phyloP scores from a whole-genome alignment of 2,329 filamentous ascomycete genomes.

The Metarhizium guizhouense region DNA sequence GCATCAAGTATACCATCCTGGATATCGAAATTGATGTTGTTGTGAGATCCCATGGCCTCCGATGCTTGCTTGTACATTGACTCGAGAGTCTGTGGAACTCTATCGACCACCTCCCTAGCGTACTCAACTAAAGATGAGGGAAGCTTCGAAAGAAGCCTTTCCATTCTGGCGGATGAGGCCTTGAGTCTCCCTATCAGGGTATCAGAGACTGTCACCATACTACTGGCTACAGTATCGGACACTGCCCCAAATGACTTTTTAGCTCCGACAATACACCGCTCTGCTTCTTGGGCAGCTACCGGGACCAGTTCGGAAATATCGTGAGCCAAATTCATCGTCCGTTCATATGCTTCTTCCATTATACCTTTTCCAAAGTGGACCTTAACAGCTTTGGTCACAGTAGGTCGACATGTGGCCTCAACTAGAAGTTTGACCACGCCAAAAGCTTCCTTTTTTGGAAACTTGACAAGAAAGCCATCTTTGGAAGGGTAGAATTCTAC shows the following conservation, averaged over 20 bases:
- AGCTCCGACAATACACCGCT: constrained; percentile 26
- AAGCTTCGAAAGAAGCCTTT: constrained; percentile 14
- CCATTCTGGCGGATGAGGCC: constrained; percentile 12
- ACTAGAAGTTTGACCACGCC: constrained; percentile 51
- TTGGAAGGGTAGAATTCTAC: constrained; percentile 38
- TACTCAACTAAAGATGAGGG: constrained; percentile 10
- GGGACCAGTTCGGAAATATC: constrained; percentile 31
- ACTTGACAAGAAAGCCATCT: constrained; percentile 43
- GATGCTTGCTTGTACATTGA: constrained; percentile 28
- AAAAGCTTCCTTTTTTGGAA: constrained; percentile 44
- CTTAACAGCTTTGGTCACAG: constrained; percentile 51
- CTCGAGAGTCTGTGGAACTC: constrained; percentile 12
- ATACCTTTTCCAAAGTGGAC: constrained; percentile 48
- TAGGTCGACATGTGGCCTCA: constrained; percentile 48
- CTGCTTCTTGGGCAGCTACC: constrained; percentile 29
- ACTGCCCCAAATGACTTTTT: constrained; percentile 21
- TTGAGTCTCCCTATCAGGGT: constrained; percentile 15
- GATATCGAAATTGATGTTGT: background rate
- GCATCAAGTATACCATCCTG: constrained; percentile 1
- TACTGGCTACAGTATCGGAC: constrained; percentile 17
- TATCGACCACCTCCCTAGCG: constrained; percentile 12
- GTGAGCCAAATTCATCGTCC: constrained; percentile 33
- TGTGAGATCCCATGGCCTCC: background rate
- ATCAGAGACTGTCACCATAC: constrained; percentile 19
- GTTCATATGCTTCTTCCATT: constrained; percentile 34